Evolutionary conservation across 495 filamentous ascomycete species (phyloP), one percentile per base, ranked within the genome.

Genomic region (Penicillium cosmopolitanum): DNA sequence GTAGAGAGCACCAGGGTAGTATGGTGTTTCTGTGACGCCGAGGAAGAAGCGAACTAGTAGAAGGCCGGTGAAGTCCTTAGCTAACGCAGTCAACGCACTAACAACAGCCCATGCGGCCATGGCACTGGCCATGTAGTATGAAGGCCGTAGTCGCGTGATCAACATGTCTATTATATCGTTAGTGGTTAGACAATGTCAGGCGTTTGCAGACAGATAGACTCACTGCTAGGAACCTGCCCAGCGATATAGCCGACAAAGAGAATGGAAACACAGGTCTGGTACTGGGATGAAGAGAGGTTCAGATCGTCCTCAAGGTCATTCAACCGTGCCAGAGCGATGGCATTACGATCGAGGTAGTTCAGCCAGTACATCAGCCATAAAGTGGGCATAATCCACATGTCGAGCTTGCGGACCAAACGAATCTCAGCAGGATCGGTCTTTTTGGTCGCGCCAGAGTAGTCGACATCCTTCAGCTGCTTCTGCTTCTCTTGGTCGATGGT

Each of bases 191-290:
- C 23, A 23, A 4, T 23, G 23, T 23, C 23, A 23, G 23, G 2
- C 23, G 23, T 23, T 23, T 3, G 4, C 2, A 23, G 23, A 23
- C 23, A 23, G 3, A 23, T 4, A 23, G 3, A 4, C 23, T 23
- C 23, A 23, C 23, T 23, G 23, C 23, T 23, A 15, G 65, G 65
- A 19, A 67, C 33, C 56, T 64, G 61, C 12, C 55, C 61, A 7
- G 60, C 23, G n/a, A 68, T 40, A 53, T 68, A 65, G 10, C 81
- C 81, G 13, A 84, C 82, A 63, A 83, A 84, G 16, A 85, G 69
- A 66, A 85, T 83, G 50, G 76, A 80, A 43, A 82, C 78, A 55
- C 78, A 80, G 3, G 82, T 76, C 59, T 86, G 78, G 65, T 80
- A 83, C 60, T 83, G 60, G 11, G 70, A 70, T 16, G 70, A 72